Base-by-base conservation (phyloP, 139 green algal genomes). In the Monoraphidium neglectum region DNA sequence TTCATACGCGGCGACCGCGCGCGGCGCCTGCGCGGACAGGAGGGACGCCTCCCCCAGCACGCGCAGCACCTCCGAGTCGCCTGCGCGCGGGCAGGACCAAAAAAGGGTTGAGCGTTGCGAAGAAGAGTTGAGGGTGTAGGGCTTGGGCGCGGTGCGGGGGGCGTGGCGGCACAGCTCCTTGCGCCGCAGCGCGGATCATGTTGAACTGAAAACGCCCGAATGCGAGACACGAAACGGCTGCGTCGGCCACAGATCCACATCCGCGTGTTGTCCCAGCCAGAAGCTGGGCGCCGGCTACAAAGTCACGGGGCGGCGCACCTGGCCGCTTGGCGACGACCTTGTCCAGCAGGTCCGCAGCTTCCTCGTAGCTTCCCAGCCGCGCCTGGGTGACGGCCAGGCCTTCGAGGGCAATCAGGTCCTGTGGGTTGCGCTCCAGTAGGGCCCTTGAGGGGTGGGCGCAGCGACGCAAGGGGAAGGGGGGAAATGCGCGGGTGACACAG, bases 41-140 rank as follows among this genome's bases (percentile, higher is more conserved):
- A 90, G 75, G 8, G 68, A 67, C 18, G 64, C 76, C 77, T 90
- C 86, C 30, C 84, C 84, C 54, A 88, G 84, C 75, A 91, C 60
- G 23, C 86, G 72, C 86, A 81, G 88, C 1, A 81, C 83, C 56
- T 91, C 86, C 12, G 71, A 43, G 57, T 81, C 68, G 64, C 75
- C 61, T 4, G 86, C 81, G 33, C 66, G 68, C 3, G 59, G 35
- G 3, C 37, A 43, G 32, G 63, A 67, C 47, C 70, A 59, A 16
- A 66, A 33, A 28, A 16, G 21, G 51, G 16, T 37, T 2, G 30
- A 43, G 46, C n/a, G 46, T 28, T 28, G 28, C 59, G 10, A 16
- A 12, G 35, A 30, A 3, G 2, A 3, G 5, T 23, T 43, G 37
- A 16, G 33, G 57, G 38, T 38, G 47, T 21, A 63, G 30, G 10